Percentiles rank a stretch among this genome's conserved stretches.
Conservation (phyloP, 192 early-diverging fungal species). For the Coemansia sp. region DNA sequence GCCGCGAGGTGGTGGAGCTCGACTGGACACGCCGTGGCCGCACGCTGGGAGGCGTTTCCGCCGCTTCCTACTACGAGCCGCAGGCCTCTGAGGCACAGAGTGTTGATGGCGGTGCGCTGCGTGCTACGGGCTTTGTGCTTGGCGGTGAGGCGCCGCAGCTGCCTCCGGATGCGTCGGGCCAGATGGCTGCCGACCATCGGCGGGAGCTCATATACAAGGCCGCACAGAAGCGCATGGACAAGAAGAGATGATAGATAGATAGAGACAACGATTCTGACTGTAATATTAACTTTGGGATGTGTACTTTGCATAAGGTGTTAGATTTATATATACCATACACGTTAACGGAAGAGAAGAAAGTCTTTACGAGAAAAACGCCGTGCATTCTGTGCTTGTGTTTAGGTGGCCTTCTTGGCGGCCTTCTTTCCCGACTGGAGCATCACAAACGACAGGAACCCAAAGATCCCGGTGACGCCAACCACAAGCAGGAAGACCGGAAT, state of each 20-base stretch:
- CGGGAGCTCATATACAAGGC: constrained; percentile 38
- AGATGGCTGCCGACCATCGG: neutral
- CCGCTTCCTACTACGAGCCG: constrained; percentile 19
- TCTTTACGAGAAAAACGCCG: neutral
- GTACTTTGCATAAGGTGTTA: neutral
- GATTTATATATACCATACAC: neutral
- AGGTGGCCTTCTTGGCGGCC: constrained; percentile 69
- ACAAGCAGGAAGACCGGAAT: constrained; percentile 81
- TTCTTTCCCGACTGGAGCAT: constrained; percentile 81
- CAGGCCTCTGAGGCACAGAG: neutral
- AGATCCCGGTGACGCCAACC: constrained; percentile 71
- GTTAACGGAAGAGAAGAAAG: neutral
- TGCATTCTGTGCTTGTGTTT: constrained; percentile 3
- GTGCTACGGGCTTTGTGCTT: constrained; percentile 34
- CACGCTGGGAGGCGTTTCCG: constrained; percentile 8
- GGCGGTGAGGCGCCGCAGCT: constrained; percentile 33
- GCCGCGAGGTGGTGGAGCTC: constrained; percentile 41
- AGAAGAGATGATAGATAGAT: neutral
- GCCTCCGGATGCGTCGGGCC: constrained; percentile 5
- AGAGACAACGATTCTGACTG: too few relatives aligned
- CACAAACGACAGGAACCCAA: constrained; percentile 78
- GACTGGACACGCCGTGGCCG: constrained; percentile 47
- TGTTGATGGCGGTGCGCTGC: constrained; percentile 43
- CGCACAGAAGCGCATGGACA: constrained; percentile 17
- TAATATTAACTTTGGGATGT: too few relatives aligned